These are phyloP conservation scores for Penicillium canescens DNA, from an alignment of 495 filamentous ascomycete species.

Conservation along the genomic window DNA sequence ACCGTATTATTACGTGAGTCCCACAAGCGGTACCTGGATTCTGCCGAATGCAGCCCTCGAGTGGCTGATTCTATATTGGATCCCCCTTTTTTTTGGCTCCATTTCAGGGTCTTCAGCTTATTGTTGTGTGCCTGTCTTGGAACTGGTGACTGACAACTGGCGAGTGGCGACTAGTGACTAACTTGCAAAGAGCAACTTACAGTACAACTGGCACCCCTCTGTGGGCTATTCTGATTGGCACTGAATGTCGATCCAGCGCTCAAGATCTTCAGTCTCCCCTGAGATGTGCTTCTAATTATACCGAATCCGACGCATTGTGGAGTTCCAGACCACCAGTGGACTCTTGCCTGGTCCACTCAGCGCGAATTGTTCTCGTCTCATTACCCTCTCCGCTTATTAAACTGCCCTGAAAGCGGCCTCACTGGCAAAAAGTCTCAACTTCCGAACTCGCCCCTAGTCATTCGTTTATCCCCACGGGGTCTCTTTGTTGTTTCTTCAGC, in stretches of 20 bases:
- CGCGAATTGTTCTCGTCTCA: conserved; percentile 9
- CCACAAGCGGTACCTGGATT: too few species aligned
- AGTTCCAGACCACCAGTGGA: conserved; percentile 11
- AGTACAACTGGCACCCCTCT: too few species aligned
- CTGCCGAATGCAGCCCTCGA: too few species aligned
- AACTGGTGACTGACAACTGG: too few species aligned
- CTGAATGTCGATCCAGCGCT: conserved; percentile 8
- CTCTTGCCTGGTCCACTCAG: conserved; percentile 6
- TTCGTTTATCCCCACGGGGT: conserved; percentile 32
- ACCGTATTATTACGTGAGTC: too few species aligned
- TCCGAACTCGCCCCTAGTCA: conserved; percentile 42
- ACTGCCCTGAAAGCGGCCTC: conserved; percentile 21
- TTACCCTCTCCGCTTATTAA: conserved; percentile 23
- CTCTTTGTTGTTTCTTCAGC: conserved; percentile 13
- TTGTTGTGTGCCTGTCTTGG: too few species aligned
- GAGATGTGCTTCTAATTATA: conserved; percentile 13
- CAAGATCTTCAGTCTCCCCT: conserved; percentile 8
- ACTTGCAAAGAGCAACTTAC: too few species aligned
- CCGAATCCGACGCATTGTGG: conserved; percentile 11
- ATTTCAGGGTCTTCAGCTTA: too few species aligned
- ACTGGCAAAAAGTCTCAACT: conserved; percentile 22
- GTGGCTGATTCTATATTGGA: too few species aligned
- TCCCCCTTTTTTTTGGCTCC: too few species aligned
- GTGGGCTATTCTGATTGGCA: too few species aligned
- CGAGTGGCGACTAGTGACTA: too few species aligned